Base-by-base conservation (phyloP, 2,329 filamentous ascomycete genomes). In the Chaetoscypha palmicola region DNA sequence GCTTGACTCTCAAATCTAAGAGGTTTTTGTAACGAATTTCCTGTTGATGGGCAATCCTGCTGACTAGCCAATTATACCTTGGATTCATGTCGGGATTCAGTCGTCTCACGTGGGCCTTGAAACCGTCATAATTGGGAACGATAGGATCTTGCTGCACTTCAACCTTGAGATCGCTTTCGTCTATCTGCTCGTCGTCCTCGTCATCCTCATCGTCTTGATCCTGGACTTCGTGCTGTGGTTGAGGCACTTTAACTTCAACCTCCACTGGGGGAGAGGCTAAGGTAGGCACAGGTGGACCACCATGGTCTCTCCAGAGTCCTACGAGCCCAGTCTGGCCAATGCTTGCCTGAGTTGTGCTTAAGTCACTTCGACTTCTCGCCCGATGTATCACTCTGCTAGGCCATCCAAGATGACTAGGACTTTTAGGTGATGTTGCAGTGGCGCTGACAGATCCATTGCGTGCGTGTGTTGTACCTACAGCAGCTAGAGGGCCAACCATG, bases 41-140 rank as follows among this genome's bases (percentile, higher is more conserved):
- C 62, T 95, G 87, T 58, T 94, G 88, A 52, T 86, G 77, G 0
- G 85, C 86, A 53, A 95, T 84, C 35, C 89, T 81, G 22, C 92
- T 84, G 11, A 91, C 76, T 51, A 96, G 71, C 62, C 79, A 81
- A 23, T 58, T 66, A 55, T 75, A 72, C 3, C 58, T 72, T 7
- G 72, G 66, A n/a, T 70, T 68, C 45, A 94, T 69, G 9, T 72
- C 68, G n/a, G 87, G 86, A 57, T 94, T 94, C 33, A 94, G 66
- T 47, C 76, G 73, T 35, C 79, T 66, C 14, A 91, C 76, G 58
- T 94, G 84, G 19, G 77, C 72, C 52, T 79, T 80, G 65, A 95
- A 95, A 0, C 89, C 89, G 47, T 81, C 76, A 19, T 81, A 66
- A 14, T 79, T 89, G 1, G 89, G 85, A 8, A 79, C 73, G 48